Base-by-base conservation (phyloP, 805 yeast genomes). In the Lachancea lanzarotensis region DNA sequence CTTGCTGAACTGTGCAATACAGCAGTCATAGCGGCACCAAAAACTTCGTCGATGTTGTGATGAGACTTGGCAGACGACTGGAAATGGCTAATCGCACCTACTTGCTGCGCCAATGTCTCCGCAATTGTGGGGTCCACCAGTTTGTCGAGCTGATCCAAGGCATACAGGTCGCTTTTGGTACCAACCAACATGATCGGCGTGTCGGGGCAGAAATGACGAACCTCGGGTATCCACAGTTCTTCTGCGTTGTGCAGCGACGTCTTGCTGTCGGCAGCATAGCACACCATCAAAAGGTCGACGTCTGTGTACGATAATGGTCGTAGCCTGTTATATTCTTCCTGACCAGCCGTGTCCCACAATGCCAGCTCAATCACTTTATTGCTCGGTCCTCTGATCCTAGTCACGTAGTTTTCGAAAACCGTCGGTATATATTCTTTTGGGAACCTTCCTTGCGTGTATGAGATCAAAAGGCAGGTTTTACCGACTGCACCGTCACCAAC, bases 401-500 rank as follows among this genome's bases (percentile, higher is more conserved):
- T 76, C 11, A 79, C 78, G 59, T 84, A 84, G 62, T 84, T 85
- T 52, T 85, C 95, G 66, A 87, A 85, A 25, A 87, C 81, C 0
- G 93, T 85, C 1, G 95, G 95, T 6, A 84, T 84, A 58, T 88
- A 84, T 8, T 73, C 71, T 36, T 74, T 76, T 1, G 95, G 93
- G 59, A 84, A 84, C 53, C 71, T 68, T 18, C 84, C 82, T 55
- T 81, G 79, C 3, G 86, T 75, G 59, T 82, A 88, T 16, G 85
- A 66, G 26, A 72, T 67, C 46, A 85, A 58, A 53, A 87, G 63
- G 55, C 90, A 83, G 0, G 95, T 88, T 62, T 87, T 87, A n/a
- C 96, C 96, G 60, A 93, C 82, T 15, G 87, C 90, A 55, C 91
- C 89, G 62, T 87, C 96, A 7, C 96, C 95, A 9, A 88, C 93